phyloP scores from a whole-genome alignment of 305 asterid species.

The Petunia hybrid region DNA sequence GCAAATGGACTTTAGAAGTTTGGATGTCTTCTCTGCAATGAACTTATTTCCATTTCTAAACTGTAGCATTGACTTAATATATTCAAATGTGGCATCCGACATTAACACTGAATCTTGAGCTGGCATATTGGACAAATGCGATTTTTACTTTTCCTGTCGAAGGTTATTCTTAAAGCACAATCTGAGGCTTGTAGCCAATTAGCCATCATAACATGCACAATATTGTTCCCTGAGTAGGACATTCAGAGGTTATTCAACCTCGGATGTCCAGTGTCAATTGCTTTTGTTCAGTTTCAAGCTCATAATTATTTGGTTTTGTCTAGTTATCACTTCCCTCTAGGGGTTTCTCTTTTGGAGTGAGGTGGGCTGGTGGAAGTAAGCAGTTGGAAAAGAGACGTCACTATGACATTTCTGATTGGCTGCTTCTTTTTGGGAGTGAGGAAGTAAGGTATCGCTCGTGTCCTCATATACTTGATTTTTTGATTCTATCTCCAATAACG shows the following conservation, averaged over 20 bases:
- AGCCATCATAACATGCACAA: neutral
- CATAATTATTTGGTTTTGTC: neutral
- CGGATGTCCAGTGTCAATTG: neutral
- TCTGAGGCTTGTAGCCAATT: constrained; percentile 10
- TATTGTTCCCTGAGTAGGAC: neutral
- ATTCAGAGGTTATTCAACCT: constrained; percentile 4
- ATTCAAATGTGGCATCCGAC: too few relatives aligned
- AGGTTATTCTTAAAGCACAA: neutral
- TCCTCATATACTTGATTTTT: neutral
- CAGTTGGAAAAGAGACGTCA: constrained; percentile 7
- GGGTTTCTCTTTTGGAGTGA: neutral
- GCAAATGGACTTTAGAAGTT: neutral
- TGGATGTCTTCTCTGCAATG: neutral
- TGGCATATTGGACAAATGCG: too few relatives aligned
- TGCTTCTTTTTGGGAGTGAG: neutral
- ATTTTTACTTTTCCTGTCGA: too few relatives aligned
- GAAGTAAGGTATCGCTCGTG: neutral
- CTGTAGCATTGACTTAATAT: too few relatives aligned
- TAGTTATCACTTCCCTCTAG: constrained; percentile 8
- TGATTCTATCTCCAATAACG: neutral
- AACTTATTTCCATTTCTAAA: neutral
- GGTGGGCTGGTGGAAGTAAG: constrained; percentile 30
- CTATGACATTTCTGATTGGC: neutral
- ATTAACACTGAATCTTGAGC: too few relatives aligned
- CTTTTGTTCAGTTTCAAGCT: constrained; percentile 27